Conservation (phyloP, 371 early-diverging fungal genomes). For the Blastocladiella emersonii region DNA sequence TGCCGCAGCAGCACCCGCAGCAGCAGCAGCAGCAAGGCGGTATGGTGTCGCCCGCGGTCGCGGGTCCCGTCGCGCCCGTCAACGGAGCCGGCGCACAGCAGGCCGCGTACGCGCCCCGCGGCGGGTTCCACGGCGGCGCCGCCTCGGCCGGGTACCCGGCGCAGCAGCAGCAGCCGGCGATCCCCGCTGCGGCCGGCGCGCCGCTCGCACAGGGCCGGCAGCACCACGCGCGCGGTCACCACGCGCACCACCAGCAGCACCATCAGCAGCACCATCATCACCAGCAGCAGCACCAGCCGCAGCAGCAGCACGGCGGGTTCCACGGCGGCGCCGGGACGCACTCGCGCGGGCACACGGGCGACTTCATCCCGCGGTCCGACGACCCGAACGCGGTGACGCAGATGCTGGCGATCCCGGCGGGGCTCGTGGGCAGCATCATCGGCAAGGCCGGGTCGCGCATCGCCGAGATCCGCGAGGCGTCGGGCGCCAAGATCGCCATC, state of each 20-base stretch:
- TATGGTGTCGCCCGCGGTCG: constrained; percentile 8
- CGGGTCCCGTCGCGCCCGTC: constrained; percentile 12
- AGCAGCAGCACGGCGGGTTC: background rate
- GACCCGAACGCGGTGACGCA: background rate
- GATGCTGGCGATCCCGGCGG: constrained; percentile 8
- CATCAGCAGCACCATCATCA: too few relatives aligned
- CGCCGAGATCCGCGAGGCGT: constrained; percentile 19
- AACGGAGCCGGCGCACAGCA: too few relatives aligned
- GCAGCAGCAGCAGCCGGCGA: background rate
- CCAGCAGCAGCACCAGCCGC: background rate
- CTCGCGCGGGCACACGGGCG: background rate
- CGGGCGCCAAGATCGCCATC: constrained; percentile 20
- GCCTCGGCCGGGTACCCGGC: background rate
- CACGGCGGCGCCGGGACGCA: background rate
- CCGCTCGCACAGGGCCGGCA: too few relatives aligned
- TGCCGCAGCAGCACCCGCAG: background rate
- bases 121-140: background rate
- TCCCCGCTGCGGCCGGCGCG: too few relatives aligned
- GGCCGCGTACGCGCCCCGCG: constrained; percentile 19
- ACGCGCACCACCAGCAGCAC: background rate
- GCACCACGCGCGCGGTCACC: too few relatives aligned
- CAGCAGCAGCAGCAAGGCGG: constrained; percentile 6
- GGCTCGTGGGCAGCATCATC: constrained; percentile 31
- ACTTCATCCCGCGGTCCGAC: background rate
- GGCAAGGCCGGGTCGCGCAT: constrained; percentile 29